phyloP scores from a whole-genome alignment of 176 grass and related monocot genomes.

The Carex pumila region DNA sequence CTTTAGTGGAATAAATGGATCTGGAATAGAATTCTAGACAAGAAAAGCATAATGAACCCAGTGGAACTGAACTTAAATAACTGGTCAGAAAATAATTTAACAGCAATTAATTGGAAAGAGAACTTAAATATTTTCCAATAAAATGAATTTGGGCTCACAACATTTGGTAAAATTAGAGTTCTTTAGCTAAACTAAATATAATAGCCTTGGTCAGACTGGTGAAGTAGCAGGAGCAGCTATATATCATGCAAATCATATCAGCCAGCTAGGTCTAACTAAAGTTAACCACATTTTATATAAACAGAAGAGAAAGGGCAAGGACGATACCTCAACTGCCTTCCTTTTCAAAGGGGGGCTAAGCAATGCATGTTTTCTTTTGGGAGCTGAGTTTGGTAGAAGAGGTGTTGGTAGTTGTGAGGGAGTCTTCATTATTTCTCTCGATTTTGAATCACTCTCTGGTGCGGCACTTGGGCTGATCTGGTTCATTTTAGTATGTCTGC shows the following conservation, averaged over 20 bases:
- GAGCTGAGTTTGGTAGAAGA: constrained; percentile 14
- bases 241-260: constrained; percentile 15
- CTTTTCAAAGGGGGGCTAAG: constrained; percentile 43
- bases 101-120: background rate
- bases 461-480: constrained; percentile 29
- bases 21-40: constrained; percentile 35
- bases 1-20: constrained; percentile 41
- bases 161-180: background rate
- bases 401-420: constrained; percentile 25
- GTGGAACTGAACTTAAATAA: constrained; percentile 16
- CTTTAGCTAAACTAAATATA: background rate
- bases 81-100: background rate
- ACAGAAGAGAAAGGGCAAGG: constrained; percentile 11
- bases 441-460: constrained; percentile 27
- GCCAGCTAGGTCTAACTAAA: background rate
- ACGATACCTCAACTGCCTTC: constrained; percentile 46
- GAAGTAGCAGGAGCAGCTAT: constrained; percentile 13
- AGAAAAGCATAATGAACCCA: constrained; percentile 14
- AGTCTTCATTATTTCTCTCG: constrained; percentile 29
- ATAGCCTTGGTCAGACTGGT: background rate
- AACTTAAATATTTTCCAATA: constrained; percentile 16
- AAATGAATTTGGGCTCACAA: background rate
- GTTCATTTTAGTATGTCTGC: constrained; percentile 46
- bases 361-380: constrained; percentile 36
- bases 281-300: background rate